Percentiles rank a stretch among this genome's conserved stretches.
These are phyloP conservation scores for Ceratocystis cacaofunesta DNA, from an alignment of 2,329 filamentous ascomycete genomes.

Conservation along the genomic window DNA sequence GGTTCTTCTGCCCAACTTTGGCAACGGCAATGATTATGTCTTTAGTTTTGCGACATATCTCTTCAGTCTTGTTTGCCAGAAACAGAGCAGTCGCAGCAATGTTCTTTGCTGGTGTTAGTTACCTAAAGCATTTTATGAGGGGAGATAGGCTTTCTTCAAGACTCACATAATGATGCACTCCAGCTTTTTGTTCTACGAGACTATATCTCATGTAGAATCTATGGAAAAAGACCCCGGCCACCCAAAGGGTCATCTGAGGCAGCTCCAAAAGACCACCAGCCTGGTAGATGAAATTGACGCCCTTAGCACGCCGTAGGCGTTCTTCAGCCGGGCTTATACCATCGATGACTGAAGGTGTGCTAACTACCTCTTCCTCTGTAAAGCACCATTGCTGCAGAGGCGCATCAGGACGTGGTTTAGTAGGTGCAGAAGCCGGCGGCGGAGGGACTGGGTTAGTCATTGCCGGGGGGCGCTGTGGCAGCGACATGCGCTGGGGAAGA, in stretches of 20 bases:
- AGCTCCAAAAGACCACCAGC: slow-evolving; percentile 84
- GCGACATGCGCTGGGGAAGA: neutral
- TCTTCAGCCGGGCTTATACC: slow-evolving; percentile 67
- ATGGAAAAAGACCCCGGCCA: slow-evolving; percentile 88
- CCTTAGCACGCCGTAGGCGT: slow-evolving; percentile 67
- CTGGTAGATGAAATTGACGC: slow-evolving; percentile 91
- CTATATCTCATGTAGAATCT: slow-evolving; percentile 86
- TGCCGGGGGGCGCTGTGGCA: slow-evolving; percentile 6
- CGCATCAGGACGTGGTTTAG: neutral
- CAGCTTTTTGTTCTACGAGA: slow-evolving; percentile 59
- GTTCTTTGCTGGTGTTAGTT: slow-evolving; percentile 33
- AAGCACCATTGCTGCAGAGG: slow-evolving; percentile 64
- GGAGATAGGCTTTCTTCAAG: neutral
- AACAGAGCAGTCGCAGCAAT: slow-evolving; percentile 86
- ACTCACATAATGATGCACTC: slow-evolving; percentile 79
- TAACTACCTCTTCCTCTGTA: slow-evolving; percentile 63
- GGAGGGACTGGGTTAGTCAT: neutral
- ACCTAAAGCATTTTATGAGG: neutral
- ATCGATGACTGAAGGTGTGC: slow-evolving; percentile 71
- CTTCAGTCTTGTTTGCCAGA: slow-evolving; percentile 91
- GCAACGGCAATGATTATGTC: slow-evolving; percentile 88
- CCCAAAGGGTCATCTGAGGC: slow-evolving; percentile 81
- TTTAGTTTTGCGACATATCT: slow-evolving; percentile 90
- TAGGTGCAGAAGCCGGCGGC: neutral
- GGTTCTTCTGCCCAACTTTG: slow-evolving; percentile 87